A percentile compares a stretch with the other conserved stretches of the same genome.
Conservation (phyloP, 73 alveolate genomes). For the Paramecium caudatum region DNA sequence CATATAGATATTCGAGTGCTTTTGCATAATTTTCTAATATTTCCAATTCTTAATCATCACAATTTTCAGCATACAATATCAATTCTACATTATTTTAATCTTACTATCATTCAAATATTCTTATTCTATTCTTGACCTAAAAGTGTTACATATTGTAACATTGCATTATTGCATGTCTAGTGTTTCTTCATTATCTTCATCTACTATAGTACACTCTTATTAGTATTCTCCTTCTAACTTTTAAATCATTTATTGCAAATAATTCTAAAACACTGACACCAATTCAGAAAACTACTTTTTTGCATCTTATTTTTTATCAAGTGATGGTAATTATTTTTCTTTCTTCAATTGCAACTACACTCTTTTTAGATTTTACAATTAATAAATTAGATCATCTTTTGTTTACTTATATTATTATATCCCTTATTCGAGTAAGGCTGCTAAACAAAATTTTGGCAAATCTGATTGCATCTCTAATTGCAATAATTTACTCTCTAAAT, state of each 20-base stretch:
- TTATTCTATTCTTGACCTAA: not conserved
- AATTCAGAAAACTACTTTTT: not conserved
- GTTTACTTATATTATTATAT: not conserved
- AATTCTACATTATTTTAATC: conserved; percentile 30
- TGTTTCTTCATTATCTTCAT: conserved; percentile 35
- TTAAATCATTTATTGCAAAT: not conserved
- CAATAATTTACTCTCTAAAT: conserved; percentile 17
- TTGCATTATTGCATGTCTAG: conserved; percentile 15
- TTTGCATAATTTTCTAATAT: conserved; percentile 30
- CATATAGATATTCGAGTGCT: conserved; percentile 16
- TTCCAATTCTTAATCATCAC: conserved; percentile 46
- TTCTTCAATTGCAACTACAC: not conserved
- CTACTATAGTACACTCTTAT: not conserved
- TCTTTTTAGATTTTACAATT: conserved; percentile 49
- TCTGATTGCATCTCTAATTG: conserved; percentile 1
- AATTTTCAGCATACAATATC: conserved; percentile 13
- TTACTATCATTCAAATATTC: conserved; percentile 56
- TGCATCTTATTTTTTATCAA: not conserved
- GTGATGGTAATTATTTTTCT: conserved; percentile 18
- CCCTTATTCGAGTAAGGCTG: not conserved
- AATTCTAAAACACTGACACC: not conserved
- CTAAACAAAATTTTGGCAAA: conserved; percentile 33
- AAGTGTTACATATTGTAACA: not conserved
- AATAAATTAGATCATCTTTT: conserved; percentile 10
- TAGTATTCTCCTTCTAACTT: conserved; percentile 41